phyloP scores from a whole-genome alignment of 495 filamentous ascomycete species.

The Hypoxylon fragiforme region DNA sequence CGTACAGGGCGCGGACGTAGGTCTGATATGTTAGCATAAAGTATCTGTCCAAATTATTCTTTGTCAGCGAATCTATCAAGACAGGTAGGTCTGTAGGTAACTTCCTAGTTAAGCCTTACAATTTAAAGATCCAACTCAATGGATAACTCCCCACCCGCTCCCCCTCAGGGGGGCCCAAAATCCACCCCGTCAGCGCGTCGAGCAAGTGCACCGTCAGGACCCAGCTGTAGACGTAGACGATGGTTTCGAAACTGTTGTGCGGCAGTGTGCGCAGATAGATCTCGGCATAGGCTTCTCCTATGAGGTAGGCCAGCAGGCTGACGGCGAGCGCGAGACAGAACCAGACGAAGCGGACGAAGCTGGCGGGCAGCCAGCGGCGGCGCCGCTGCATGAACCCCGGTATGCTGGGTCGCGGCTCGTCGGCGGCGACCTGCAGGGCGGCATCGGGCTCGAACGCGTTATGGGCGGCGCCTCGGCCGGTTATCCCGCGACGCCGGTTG shows the following conservation, averaged over 20 bases:
- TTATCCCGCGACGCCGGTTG: conserved; percentile 37
- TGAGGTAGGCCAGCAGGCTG: conserved; percentile 61
- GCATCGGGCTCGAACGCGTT: conserved; percentile 36
- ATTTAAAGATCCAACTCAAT: conserved; percentile 65
- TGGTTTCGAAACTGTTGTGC: conserved; percentile 63
- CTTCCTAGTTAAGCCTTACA: conserved; percentile 42
- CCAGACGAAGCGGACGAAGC: conserved; percentile 68
- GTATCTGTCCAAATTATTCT: conserved; percentile 52
- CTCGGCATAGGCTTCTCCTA: conserved; percentile 68
- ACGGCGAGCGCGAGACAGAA: conserved; percentile 64
- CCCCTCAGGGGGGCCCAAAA: conserved; percentile 60
- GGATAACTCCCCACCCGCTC: conserved; percentile 65
- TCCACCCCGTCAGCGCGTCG: conserved; percentile 63
- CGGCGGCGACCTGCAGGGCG: conserved; percentile 33
- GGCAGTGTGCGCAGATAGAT: conserved; percentile 66
- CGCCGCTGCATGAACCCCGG: conserved; percentile 46
- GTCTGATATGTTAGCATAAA: conserved; percentile 69
- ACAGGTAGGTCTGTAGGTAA: conserved; percentile 7
- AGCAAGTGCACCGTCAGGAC: conserved; percentile 63
- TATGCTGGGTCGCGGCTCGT: conserved; percentile 28
- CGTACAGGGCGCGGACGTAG: conserved; percentile 69
- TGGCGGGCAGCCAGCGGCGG: conserved; percentile 57
- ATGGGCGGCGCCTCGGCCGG: conserved; percentile 32
- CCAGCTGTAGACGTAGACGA: conserved; percentile 69
- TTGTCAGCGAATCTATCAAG: conserved; percentile 21